Conservation (phyloP, 108 stramenopile genomes). For the Schizochytrium sp. region DNA sequence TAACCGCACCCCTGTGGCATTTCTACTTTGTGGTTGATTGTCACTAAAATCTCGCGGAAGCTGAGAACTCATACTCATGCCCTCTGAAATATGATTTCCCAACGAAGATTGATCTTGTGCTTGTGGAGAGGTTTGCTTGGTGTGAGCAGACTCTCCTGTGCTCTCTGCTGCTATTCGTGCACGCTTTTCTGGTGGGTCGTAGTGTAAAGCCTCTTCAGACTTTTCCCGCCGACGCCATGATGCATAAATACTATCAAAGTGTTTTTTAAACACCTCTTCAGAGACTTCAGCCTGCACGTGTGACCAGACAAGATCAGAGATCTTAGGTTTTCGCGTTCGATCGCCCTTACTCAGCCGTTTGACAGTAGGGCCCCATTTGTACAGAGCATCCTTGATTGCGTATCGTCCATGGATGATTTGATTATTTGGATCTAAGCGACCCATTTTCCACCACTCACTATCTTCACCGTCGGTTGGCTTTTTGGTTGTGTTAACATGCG, state of each 20-base stretch:
- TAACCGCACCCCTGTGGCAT: too few species aligned
- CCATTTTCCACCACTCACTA: neutral
- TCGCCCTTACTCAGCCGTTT: neutral
- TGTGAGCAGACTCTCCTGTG: neutral
- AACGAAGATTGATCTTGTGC: too few species aligned
- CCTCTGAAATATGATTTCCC: too few species aligned
- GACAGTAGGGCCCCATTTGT: neutral
- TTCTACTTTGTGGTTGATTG: too few species aligned
- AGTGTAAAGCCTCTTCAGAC: neutral
- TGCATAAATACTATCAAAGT: conserved; percentile 10
- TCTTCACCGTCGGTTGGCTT: neutral
- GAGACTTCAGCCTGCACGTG: neutral
- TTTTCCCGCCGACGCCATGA: conserved; percentile 28
- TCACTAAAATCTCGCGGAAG: too few species aligned
- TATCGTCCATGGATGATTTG: neutral
- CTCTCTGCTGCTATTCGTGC: neutral
- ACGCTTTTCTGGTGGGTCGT: neutral
- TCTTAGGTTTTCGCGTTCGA: conserved; percentile 18
- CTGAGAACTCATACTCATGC: too few species aligned
- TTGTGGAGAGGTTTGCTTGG: neutral
- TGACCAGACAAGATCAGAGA: conserved; percentile 19
- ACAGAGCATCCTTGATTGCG: neutral
- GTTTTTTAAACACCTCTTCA: conserved; percentile 7
- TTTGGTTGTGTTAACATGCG: neutral
- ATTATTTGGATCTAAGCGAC: neutral